Base-by-base conservation (phyloP, 345 rosid genomes). In the Chamaenerion angustifolium region DNA sequence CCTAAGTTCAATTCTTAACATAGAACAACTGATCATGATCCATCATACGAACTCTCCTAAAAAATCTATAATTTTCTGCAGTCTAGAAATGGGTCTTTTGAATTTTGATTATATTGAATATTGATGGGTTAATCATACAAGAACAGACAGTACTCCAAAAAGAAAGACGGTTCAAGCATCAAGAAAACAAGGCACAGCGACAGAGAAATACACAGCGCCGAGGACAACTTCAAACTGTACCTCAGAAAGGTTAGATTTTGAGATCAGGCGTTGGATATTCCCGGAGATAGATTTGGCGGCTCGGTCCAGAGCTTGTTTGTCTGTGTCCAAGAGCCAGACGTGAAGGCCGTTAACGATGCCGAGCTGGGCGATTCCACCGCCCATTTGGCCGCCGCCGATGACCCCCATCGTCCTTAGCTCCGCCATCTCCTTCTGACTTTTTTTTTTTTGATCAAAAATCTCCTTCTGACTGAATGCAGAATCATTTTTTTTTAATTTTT, bases 361-460 rank as follows among this genome's bases (percentile, higher is more conserved):
- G 46, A 90, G 83, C 60, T 85, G 95, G 19, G 98, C 98, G 45
- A 90, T 85, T 8, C 98, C 98, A 1, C 88, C 85, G n/a, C 95
- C 98, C 98, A 90, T 90, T 50, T 85, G 98, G 27, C 98, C 95
- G 62, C 82, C 62, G 35, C 95, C 94, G 6, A 90, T 71, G 57
- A 86, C 94, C 19, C 78, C 98, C 2, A 90, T 64, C 35, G 54
- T 57, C 76, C 74, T 73, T 3, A 63, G 60, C 66, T 71, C 76
- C 27, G 52, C 73, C 25, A 21, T 21, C 25, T 21, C 3, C 25
- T 55, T 51, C 27, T 10, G 31, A 9, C 48, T n/a, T n/a, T n/a
- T n/a, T n/a, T n/a, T n/a, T n/a, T n/a, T 45, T 17, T 11, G 4
- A n/a, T 12, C 40, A 37, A 9, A 16, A n/a, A 47, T 16, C 1